These are phyloP conservation scores for Ascoidea tarda DNA, from an alignment of 805 yeast genomes.

Conservation along the genomic window DNA sequence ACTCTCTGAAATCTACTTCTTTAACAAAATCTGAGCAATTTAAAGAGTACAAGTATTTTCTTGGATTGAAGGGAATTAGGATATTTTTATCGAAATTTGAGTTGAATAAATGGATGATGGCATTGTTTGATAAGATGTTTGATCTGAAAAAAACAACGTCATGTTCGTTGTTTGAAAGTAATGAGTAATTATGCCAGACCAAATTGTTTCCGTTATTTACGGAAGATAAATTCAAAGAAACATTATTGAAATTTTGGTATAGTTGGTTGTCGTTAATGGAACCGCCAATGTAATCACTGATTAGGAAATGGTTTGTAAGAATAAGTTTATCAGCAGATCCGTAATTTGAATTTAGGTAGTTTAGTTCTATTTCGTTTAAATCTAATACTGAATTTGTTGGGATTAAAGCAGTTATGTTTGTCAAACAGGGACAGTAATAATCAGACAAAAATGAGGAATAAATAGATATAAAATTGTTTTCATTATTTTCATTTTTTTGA, in stretches of 20 bases:
- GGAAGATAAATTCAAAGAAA: constrained; percentile 12
- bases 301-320: constrained; percentile 20
- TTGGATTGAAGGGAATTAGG: constrained; percentile 31
- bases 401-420: constrained; percentile 28
- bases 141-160: constrained; percentile 11
- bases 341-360: constrained; percentile 23
- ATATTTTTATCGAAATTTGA: constrained; percentile 14
- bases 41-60: constrained; percentile 44
- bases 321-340: constrained; percentile 17
- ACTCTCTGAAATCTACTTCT: constrained; percentile 50
- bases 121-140: constrained; percentile 30
- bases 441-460: constrained; percentile 4
- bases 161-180: constrained; percentile 10
- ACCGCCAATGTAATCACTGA: constrained; percentile 34
- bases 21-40: constrained; percentile 49
- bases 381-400: constrained; percentile 28
- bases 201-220: constrained; percentile 20
- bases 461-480: not conserved
- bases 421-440: constrained; percentile 14
- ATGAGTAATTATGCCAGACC: constrained; percentile 19
- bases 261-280: constrained; percentile 12
- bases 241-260: constrained; percentile 16
- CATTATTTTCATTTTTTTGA: no score
- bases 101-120: constrained; percentile 35
- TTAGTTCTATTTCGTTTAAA: constrained; percentile 27